phyloP scores from a whole-genome alignment of 75 land plant genomes.

The Chamaecyparis obtusa region DNA sequence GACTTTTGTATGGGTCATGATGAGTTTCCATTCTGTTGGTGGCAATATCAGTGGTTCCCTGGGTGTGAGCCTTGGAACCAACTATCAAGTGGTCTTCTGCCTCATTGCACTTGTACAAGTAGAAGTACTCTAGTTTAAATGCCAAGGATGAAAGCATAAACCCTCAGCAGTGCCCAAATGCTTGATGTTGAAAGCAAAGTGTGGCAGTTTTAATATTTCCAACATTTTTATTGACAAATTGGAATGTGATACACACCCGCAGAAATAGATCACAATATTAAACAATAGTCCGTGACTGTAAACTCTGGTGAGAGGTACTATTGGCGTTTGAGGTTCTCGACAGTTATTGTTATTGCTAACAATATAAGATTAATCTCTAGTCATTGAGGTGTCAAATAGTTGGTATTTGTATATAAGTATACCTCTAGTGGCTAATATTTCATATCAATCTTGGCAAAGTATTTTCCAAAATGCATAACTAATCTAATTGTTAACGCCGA shows the following conservation, averaged over 20 bases:
- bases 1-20: not conserved
- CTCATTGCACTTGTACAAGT: not conserved
- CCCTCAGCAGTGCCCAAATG: not conserved
- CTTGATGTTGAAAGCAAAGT: not conserved
- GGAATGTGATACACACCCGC: too few relatives aligned
- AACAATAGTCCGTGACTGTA: not conserved
- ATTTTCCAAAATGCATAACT: not conserved
- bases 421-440: not conserved
- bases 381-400: not conserved
- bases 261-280: too few relatives aligned
- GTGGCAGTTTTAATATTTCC: not conserved
- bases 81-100: not conserved
- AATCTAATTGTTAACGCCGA: not conserved
- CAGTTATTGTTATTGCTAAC: not conserved
- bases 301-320: not conserved
- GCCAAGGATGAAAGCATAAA: not conserved
- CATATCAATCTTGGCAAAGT: not conserved
- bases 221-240: not conserved
- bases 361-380: not conserved
- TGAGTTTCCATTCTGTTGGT: not conserved
- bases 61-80: not conserved
- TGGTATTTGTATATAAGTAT: not conserved
- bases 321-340: not conserved
- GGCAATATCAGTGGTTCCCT: not conserved
- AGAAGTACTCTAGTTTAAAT: not conserved